These are phyloP conservation scores for Coelastrella sp. DNA, from an alignment of 139 green algal species.

Conservation along the genomic window DNA sequence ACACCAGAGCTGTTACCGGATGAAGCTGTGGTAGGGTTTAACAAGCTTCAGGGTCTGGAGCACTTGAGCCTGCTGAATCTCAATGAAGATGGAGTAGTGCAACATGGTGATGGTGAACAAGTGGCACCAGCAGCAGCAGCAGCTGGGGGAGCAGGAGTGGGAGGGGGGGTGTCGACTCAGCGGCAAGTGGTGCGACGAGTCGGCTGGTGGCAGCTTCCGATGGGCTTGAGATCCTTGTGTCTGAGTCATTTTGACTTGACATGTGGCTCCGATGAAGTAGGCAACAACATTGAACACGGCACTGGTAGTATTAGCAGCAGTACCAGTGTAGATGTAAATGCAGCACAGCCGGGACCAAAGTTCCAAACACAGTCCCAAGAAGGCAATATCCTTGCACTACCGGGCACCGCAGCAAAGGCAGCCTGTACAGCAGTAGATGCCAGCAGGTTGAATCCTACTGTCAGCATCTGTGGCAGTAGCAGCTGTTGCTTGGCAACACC, in stretches of 20 bases:
- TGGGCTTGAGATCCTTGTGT: not conserved
- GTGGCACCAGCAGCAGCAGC: not conserved
- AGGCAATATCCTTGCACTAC: not conserved
- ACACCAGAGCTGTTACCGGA: slow-evolving; percentile 8
- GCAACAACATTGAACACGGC: no score
- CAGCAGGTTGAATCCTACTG: not conserved
- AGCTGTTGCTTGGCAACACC: slow-evolving; percentile 13
- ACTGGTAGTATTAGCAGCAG: slow-evolving; percentile 38
- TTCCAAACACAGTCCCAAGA: not conserved
- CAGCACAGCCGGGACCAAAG: not conserved
- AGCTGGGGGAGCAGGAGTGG: not conserved
- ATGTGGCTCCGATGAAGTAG: not conserved
- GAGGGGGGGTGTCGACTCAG: no score
- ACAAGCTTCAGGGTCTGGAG: not conserved
- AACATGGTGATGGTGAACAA: not conserved
- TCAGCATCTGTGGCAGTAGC: not conserved
- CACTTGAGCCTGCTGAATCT: slow-evolving; percentile 11
- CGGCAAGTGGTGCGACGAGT: not conserved
- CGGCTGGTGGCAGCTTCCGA: slow-evolving; percentile 28
- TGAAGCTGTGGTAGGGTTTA: slow-evolving; percentile 28
- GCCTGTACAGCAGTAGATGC: not conserved
- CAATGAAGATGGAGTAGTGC: not conserved
- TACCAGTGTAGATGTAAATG: not conserved
- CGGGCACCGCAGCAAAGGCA: not conserved
- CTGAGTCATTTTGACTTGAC: slow-evolving; percentile 43